Base-by-base conservation (phyloP, 2,329 filamentous ascomycete species). In the Dactylellina haptotyla region DNA sequence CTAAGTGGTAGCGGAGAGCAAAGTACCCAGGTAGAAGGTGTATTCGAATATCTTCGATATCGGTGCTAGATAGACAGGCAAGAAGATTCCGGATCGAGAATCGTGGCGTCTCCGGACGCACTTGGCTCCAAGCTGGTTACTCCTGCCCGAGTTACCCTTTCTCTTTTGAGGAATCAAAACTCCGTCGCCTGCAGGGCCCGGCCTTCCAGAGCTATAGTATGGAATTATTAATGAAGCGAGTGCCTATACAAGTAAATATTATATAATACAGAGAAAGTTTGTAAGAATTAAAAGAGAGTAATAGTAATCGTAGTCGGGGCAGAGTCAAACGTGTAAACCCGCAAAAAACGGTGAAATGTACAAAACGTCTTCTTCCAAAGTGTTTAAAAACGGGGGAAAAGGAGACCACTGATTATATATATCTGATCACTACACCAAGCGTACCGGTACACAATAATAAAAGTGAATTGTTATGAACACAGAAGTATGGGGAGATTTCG, bases 1-100 rank as follows among this genome's bases (percentile, higher is more conserved):
- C n/a, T n/a, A n/a, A n/a, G n/a, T n/a, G n/a, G n/a, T n/a, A n/a
- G n/a, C n/a, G n/a, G n/a, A n/a, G n/a, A n/a, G n/a, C n/a, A n/a
- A n/a, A 16, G 14, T 41, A 12, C 37, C 37, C 12, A 16, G 37
- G 37, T 3, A 46, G 41, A 18, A 46, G 41, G 41, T 46, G 50
- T 16, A 54, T 25, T 39, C 30, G 41, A 45, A 6, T 18, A 8
- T 8, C 5, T 54, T 16, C n/a, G 56, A 56, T 30, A 34, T 54
- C 34, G 26, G 41, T n/a, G 46, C 34, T 18, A 37, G 48, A 54
- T 34, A 43, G 20, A 37, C 14, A 20, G 16, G 39, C n/a, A 28
- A 53, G 37, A 61, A 39, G 16, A 51, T 18, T 72, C 67, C 59
- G 67, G 12, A 72, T 72, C 45, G 45, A 71, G 66, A 63, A 63